phyloP scores from a whole-genome alignment of 1,284 basidiomycete genomes.

The Bondarzewia mesenterica region DNA sequence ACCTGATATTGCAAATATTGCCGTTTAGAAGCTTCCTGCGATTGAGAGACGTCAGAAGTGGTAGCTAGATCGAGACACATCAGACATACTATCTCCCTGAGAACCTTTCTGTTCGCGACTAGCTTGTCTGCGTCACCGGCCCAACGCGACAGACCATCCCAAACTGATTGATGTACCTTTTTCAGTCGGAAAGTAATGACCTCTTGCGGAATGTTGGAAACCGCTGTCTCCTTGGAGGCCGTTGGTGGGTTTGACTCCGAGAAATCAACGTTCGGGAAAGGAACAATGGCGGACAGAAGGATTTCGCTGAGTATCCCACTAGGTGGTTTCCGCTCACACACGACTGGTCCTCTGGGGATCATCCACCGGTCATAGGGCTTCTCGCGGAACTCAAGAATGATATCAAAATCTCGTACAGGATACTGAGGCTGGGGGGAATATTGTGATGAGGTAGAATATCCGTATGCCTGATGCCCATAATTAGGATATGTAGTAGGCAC shows the following conservation, averaged over 20 bases:
- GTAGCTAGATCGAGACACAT: not conserved
- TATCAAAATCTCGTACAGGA: constrained; percentile 44
- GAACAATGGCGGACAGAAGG: constrained; percentile 29
- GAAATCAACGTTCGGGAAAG: constrained; percentile 19
- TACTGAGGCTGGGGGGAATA: not conserved
- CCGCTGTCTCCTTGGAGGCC: not conserved
- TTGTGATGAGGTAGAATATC: constrained; percentile 1
- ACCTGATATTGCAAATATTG: constrained; percentile 52
- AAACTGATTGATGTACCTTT: constrained; percentile 34
- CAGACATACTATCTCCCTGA: constrained; percentile 34
- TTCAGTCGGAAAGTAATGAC: constrained; percentile 41
- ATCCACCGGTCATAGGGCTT: constrained; percentile 50
- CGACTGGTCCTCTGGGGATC: constrained; percentile 49
- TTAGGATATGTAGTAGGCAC: not conserved
- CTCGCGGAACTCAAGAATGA: constrained; percentile 65
- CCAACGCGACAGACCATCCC: constrained; percentile 52
- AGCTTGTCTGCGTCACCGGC: constrained; percentile 40
- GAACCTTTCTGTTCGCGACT: constrained; percentile 31
- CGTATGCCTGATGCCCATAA: constrained; percentile 6
- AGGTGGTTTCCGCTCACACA: constrained; percentile 31
- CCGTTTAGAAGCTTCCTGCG: constrained; percentile 30
- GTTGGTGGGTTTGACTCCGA: not conserved
- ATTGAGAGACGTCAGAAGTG: constrained; percentile 4
- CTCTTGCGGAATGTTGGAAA: constrained; percentile 19
- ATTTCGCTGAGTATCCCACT: constrained; percentile 21